These are phyloP conservation scores for Ceratocystis huliohia DNA, from an alignment of 2,329 filamentous ascomycete species.

Conservation along the genomic window DNA sequence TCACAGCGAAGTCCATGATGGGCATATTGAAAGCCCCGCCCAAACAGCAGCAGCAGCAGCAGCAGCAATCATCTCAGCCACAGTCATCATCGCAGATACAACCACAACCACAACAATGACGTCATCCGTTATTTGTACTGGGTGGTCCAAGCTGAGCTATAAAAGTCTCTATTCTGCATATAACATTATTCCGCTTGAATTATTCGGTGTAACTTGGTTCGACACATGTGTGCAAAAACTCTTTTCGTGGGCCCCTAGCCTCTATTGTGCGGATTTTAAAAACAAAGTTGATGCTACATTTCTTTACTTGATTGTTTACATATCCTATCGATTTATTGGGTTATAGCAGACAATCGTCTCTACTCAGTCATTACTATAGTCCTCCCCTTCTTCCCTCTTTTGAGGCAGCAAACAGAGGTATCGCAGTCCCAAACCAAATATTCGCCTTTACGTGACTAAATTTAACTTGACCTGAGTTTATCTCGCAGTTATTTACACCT, in stretches of 20 bases:
- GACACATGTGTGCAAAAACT: neutral
- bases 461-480: too few relatives aligned
- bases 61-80: neutral
- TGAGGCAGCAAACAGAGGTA: neutral
- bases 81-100: too few relatives aligned
- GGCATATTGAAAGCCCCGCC: neutral
- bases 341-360: neutral
- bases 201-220: too few relatives aligned
- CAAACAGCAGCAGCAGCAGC: neutral
- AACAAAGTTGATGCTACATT: neutral
- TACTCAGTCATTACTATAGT: neutral
- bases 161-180: too few relatives aligned
- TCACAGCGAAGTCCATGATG: constrained; percentile 2
- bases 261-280: neutral
- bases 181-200: too few relatives aligned
- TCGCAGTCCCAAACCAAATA: too few relatives aligned
- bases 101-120: neutral
- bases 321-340: neutral
- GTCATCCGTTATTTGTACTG: neutral
- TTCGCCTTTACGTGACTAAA: neutral
- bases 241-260: neutral
- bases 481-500: too few relatives aligned
- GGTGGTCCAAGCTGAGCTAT: neutral
- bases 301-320: neutral
- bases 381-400: neutral